Conservation (phyloP, 768 basidiomycete genomes). For the Coprinopsis strossmayeri region DNA sequence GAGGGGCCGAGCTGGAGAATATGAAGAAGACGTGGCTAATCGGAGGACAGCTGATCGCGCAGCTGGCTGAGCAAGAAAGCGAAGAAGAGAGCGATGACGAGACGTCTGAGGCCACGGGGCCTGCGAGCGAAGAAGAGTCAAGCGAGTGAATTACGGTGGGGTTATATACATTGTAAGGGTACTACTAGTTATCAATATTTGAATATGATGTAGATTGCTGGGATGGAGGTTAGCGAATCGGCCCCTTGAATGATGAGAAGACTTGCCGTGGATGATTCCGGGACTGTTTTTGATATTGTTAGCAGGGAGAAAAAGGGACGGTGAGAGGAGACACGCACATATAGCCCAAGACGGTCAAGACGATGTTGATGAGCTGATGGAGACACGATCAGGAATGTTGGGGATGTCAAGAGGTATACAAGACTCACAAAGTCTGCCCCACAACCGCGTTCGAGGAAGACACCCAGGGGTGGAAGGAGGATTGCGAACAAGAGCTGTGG, state of each 20-base stretch:
- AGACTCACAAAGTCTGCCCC: conserved; percentile 61
- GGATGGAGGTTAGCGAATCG: conserved; percentile 5
- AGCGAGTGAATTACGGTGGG: too few species aligned
- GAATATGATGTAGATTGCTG: conserved; percentile 77
- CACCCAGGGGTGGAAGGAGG: conserved; percentile 76
- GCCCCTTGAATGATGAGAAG: conserved; percentile 6
- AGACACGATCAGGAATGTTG: too few species aligned
- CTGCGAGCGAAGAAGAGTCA: too few species aligned
- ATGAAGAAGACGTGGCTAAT: conserved; percentile 64
- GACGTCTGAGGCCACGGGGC: conserved; percentile 11
- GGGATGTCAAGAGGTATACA: neutral
- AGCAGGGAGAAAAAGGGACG: neutral
- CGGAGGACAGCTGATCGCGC: conserved; percentile 69
- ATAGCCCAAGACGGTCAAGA: conserved; percentile 73
- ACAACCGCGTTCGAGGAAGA: conserved; percentile 87
- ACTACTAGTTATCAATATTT: conserved; percentile 62
- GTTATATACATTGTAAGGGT: too few species aligned
- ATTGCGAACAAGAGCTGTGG: conserved; percentile 52
- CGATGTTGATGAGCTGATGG: conserved; percentile 70
- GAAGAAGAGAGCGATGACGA: conserved; percentile 9
- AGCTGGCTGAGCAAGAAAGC: conserved; percentile 75
- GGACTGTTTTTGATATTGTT: conserved; percentile 38
- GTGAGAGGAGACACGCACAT: conserved; percentile 40
- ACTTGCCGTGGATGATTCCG: conserved; percentile 66
- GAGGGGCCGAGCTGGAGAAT: conserved; percentile 45